These are phyloP conservation scores for Meyerozyma elateridarum DNA, from an alignment of 1,139 yeast genomes.

Conservation along the genomic window DNA sequence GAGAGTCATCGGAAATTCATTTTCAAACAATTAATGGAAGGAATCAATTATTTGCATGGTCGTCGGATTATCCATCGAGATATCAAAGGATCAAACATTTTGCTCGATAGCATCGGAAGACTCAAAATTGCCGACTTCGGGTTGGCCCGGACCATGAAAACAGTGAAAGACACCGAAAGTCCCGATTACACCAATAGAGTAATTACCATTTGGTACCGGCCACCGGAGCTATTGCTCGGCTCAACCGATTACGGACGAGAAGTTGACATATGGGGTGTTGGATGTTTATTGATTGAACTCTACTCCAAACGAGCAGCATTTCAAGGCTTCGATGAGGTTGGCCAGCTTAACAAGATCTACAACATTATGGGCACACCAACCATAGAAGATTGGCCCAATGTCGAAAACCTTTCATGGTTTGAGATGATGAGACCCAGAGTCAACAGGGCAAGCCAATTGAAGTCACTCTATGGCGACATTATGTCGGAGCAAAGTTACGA, in stretches of 20 bases:
- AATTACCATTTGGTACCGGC: conserved; percentile 94
- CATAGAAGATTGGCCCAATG: conserved; percentile 69
- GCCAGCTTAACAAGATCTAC: conserved; percentile 73
- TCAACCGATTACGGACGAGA: conserved; percentile 87
- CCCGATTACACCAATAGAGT: conserved; percentile 91
- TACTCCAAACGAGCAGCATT: conserved; percentile 73
- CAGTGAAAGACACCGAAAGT: conserved; percentile 44
- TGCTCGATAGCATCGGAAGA: conserved; percentile 66
- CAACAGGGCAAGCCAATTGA: conserved; percentile 45
- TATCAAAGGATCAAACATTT: conserved; percentile 88
- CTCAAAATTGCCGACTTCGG: conserved; percentile 94
- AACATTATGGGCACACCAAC: conserved; percentile 86
- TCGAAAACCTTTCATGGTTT: conserved; percentile 84
- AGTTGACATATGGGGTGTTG: conserved; percentile 97
- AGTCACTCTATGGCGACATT: conserved; percentile 38
- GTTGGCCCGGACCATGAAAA: conserved; percentile 76
- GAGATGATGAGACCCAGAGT: conserved; percentile 69
- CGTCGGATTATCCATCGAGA: conserved; percentile 86
- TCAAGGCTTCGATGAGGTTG: conserved; percentile 85
- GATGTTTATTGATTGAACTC: conserved; percentile 81
- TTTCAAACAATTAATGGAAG: conserved; percentile 72
- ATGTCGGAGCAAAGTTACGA: conserved; percentile 56
- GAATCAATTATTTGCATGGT: conserved; percentile 75
- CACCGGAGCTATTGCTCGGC: conserved; percentile 89
- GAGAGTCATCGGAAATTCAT: conserved; percentile 72